Base-by-base conservation (phyloP, 257 asterid species). In the Anisodus tanguticus region DNA sequence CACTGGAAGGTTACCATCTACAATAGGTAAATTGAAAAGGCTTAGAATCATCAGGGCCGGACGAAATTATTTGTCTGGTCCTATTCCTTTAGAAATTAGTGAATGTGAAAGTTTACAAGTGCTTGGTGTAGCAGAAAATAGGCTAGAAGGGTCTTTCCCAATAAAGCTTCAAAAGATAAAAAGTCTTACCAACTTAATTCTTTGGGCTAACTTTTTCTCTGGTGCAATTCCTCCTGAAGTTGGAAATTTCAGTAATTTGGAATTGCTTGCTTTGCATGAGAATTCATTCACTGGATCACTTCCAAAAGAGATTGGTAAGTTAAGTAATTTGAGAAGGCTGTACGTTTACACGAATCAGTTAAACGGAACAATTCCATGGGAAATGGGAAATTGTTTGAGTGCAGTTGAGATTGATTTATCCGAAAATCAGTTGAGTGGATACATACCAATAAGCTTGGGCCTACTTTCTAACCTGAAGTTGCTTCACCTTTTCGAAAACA, bases 381-480 rank as follows among this genome's bases (percentile, higher is more conserved):
- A 95, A 88, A 45, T 93, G 15, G 90, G 95, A 43, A 89, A 92
- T 83, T 93, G 97, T 43, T 86, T 87, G 0, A 87, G 87, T 70
- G 95, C 93, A 41, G 85, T 90, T 16, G 97, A 92, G 88, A 92
- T 95, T 19, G 98, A 95, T 88, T 91, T 95, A 58, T 95, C 98
- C 4, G 98, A 95, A 74, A 95, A 95, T 85, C 88, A 81, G 19
- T 55, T 95, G 84, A 89, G 83, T 43, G 98, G 98, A 6, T 35
- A 64, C 83, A 92, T 95, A 58, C 98, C 98, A 1, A 85, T 47
- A 35, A 84, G 86, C 41, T 83, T 95, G 54, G 93, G 92, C 5
- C 87, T 3, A 47, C 84, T 93, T 78, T 82, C 92, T 16, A 81
- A 82, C 74, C 97, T 95, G 47, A 84, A 63, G 17, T 82, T 95